Conservation (phyloP, 345 rosid species). For the Citrus hindsii region DNA sequence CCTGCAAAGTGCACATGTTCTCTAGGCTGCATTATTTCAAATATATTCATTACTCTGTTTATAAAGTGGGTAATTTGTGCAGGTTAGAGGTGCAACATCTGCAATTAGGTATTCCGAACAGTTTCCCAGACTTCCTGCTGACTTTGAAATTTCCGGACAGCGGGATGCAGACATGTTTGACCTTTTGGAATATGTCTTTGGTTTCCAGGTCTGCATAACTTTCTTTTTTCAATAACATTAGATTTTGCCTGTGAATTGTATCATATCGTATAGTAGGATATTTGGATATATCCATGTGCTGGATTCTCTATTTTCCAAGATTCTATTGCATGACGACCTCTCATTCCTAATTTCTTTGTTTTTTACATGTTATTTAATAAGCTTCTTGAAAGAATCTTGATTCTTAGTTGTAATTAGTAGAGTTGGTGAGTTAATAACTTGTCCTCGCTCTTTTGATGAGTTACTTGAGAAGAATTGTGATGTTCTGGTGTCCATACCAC, state of each 20-base stretch:
- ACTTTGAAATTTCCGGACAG: constrained; percentile 65
- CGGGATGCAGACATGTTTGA: constrained; percentile 91
- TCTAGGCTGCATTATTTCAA: background rate
- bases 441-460: background rate
- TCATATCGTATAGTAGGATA: background rate
- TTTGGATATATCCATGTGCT: background rate
- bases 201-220: constrained; percentile 75
- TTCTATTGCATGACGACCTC: background rate
- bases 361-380: background rate
- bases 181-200: constrained; percentile 82
- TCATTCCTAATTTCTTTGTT: background rate
- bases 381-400: background rate
- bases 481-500: background rate
- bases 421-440: background rate
- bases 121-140: constrained; percentile 75
- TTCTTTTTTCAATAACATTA: background rate
- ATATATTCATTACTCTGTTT: constrained; percentile 6
- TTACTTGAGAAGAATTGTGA: background rate
- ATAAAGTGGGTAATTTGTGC: constrained; percentile 18
- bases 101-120: constrained; percentile 79
- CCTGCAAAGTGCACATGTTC: background rate
- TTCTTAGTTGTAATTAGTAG: background rate
- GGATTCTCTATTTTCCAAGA: background rate
- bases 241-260: background rate
- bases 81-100: constrained; percentile 88